phyloP scores from a whole-genome alignment of 169 alveolate genomes.

The Cyclospora cayetanensis region DNA sequence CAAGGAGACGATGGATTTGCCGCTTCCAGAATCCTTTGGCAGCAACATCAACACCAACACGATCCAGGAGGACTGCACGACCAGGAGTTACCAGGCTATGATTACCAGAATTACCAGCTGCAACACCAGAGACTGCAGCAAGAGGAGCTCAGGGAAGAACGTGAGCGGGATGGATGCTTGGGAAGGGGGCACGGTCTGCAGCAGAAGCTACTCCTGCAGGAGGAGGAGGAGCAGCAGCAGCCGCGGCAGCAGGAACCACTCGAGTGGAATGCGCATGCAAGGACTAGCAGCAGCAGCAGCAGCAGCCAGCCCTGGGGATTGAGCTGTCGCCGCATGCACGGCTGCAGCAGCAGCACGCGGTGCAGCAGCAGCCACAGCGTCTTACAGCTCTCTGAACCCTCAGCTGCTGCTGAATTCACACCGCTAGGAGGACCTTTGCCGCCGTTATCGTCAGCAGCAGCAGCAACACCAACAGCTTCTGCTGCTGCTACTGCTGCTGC shows the following conservation, averaged over 20 bases:
- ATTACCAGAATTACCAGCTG: not conserved
- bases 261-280: not conserved
- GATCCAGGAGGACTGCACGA: not conserved
- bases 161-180: too few relatives aligned
- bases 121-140: not conserved
- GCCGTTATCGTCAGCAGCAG: too few relatives aligned
- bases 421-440: too few relatives aligned
- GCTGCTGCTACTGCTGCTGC: not conserved
- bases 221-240: not conserved
- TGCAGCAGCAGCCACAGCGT: constrained; percentile 32
- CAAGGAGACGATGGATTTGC: too few relatives aligned
- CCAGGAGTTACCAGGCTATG: not conserved
- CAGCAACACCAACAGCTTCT: not conserved
- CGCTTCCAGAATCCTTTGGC: too few relatives aligned
- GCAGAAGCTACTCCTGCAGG: not conserved
- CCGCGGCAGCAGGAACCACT: not conserved
- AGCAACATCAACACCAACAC: not conserved
- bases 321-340: not conserved
- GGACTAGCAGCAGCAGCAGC: not conserved
- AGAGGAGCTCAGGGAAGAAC: too few relatives aligned
- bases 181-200: not conserved
- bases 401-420: not conserved
- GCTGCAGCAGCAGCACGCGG: constrained; percentile 26
- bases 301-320: not conserved
- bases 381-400: not conserved